A percentile compares a stretch with the other conserved stretches of the same genome.
phyloP scores from a whole-genome alignment of 805 yeast species.

The Kazachstania bromeliacearum region DNA sequence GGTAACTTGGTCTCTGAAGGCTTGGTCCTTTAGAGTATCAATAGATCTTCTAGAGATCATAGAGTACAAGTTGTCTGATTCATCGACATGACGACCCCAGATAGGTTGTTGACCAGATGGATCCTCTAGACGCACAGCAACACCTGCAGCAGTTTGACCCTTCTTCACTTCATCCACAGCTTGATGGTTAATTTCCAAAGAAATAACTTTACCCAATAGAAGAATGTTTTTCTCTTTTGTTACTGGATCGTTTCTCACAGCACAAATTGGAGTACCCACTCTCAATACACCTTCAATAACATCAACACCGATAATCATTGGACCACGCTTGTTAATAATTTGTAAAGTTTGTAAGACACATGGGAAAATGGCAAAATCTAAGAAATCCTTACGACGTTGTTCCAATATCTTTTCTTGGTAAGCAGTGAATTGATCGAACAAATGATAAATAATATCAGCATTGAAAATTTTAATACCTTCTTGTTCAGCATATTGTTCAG shows the following conservation, averaged over 20 bases:
- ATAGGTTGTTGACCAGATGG: conserved; percentile 89
- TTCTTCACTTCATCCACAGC: conserved; percentile 70
- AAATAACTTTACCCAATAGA: conserved; percentile 73
- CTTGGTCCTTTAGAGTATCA: conserved; percentile 96
- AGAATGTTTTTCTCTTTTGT: conserved; percentile 66
- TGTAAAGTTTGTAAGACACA: conserved; percentile 90
- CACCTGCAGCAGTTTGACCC: conserved; percentile 96
- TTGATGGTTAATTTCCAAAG: conserved; percentile 95
- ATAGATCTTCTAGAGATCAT: conserved; percentile 80
- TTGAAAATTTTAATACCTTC: conserved; percentile 86
- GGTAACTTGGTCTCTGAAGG: conserved; percentile 88
- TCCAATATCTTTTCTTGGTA: conserved; percentile 85
- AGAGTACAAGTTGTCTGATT: conserved; percentile 83
- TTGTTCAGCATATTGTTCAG: conserved; percentile 94
- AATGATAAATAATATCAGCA: conserved; percentile 93
- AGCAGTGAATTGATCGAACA: conserved; percentile 89
- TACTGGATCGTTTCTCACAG: conserved; percentile 79
- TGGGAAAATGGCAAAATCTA: conserved; percentile 88
- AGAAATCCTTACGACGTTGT: conserved; percentile 78
- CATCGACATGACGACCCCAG: conserved; percentile 99
- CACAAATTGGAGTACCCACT: conserved; percentile 91
- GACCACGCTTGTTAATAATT: conserved; percentile 95
- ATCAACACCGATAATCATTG: conserved; percentile 99
- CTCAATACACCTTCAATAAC: conserved; percentile 84
- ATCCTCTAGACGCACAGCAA: conserved; percentile 93